Conservation (phyloP, 2,329 filamentous ascomycete genomes). For the Zymoseptoria brevis region DNA sequence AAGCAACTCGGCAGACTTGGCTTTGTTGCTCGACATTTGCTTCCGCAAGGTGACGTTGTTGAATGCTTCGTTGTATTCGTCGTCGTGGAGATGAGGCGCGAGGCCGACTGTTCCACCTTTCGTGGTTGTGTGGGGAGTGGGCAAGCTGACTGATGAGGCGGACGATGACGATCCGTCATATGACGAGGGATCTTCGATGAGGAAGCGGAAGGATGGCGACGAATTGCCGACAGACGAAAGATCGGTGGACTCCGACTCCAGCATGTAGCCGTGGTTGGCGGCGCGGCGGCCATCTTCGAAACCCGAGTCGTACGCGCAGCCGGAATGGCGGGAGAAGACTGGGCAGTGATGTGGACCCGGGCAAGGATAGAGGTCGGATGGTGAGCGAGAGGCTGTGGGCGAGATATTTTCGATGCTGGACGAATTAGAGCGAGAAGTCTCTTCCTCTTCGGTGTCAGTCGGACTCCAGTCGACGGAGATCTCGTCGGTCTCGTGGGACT, state of each 20-base stretch:
- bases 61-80: constrained; percentile 9
- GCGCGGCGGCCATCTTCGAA: constrained; percentile 25
- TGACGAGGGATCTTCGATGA: constrained; percentile 11
- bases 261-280: constrained; percentile 21
- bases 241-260: constrained; percentile 2
- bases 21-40: constrained; percentile 11
- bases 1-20: constrained; percentile 4
- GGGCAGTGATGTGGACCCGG: constrained; percentile 22
- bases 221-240: constrained; percentile 4
- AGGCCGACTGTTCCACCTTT: constrained; percentile 7
- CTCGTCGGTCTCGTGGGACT: constrained; percentile 17
- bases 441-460: constrained; percentile 16
- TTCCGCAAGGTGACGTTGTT: constrained; percentile 11
- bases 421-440: constrained; percentile 1
- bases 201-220: constrained; percentile 14
- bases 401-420: neutral
- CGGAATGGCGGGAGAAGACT: constrained; percentile 19
- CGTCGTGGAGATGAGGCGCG: constrained; percentile 4
- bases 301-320: constrained; percentile 25
- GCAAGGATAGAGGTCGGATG: constrained; percentile 20
- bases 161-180: constrained; percentile 23
- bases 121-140: constrained; percentile 16
- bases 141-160: constrained; percentile 27
- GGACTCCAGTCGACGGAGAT: constrained; percentile 23
- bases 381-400: constrained; percentile 4